Conservation (phyloP, 345 rosid genomes). For the Rhizophora apiculata region DNA sequence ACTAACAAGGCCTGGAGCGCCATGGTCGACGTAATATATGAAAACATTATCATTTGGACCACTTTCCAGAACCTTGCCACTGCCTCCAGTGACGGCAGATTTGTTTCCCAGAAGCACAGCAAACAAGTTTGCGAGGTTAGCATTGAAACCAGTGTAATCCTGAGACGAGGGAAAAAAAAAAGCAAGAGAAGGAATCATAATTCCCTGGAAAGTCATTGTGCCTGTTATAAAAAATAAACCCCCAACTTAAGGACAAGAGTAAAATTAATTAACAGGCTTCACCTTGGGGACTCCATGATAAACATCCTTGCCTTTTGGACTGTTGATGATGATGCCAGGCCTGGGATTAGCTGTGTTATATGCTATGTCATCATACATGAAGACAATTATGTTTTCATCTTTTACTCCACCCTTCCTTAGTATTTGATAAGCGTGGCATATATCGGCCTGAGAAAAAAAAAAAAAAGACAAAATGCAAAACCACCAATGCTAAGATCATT, state of each 20-base stretch:
- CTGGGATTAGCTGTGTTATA: conserved; percentile 40
- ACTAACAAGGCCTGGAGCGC: conserved; percentile 45
- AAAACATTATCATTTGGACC: conserved; percentile 56
- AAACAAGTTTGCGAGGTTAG: conserved; percentile 39
- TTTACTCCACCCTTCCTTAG: conserved; percentile 50
- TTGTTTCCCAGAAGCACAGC: conserved; percentile 54
- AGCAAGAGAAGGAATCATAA: background rate
- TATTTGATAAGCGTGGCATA: conserved; percentile 71
- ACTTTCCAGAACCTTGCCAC: conserved; percentile 56
- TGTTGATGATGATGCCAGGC: conserved; percentile 62
- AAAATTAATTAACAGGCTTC: background rate
- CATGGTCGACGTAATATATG: conserved; percentile 63
- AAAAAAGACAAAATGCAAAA: background rate
- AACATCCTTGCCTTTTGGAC: conserved; percentile 53
- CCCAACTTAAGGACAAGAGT: background rate
- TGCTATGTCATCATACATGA: conserved; percentile 85
- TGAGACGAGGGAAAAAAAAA: conserved; percentile 6
- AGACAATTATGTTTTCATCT: conserved; percentile 70
- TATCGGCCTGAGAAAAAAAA: conserved; percentile 48
- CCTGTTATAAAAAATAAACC: too few species aligned
- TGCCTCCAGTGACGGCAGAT: conserved; percentile 55
- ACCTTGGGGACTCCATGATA: conserved; percentile 72
- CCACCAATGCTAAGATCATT: too few species aligned
- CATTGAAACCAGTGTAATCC: conserved; percentile 50
- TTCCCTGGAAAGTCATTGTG: background rate